Evolutionary conservation across 2,329 filamentous ascomycete species (phyloP).

Genomic region (Daldinia eschscholtzii): DNA sequence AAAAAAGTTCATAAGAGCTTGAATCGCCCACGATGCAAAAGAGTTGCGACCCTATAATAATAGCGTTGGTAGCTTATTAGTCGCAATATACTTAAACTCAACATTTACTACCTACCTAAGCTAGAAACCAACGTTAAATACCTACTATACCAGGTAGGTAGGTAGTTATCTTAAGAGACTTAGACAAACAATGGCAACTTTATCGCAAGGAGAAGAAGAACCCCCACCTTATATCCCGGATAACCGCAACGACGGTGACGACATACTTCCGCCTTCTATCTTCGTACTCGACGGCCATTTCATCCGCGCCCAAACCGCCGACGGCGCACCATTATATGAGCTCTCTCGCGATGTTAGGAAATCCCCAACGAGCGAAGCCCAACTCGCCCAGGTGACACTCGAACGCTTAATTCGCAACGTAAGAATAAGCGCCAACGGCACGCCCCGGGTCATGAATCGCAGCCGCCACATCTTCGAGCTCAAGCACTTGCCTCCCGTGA

Average conservation of each 20-base stretch:
- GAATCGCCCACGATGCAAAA: neutral
- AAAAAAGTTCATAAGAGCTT: neutral
- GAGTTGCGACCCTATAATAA: neutral
- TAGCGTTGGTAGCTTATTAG: neutral
- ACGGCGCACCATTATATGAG: conserved; percentile 45
- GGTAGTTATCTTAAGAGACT: too few relatives aligned
- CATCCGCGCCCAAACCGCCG: conserved; percentile 45
- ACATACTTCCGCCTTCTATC: conserved; percentile 45
- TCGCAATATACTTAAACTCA: neutral
- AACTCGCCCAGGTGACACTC: conserved; percentile 42
- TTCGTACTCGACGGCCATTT: conserved; percentile 45
- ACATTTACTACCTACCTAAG: neutral
- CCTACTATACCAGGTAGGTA: too few relatives aligned
- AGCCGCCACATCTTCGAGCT: conserved; percentile 44
- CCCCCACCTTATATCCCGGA: conserved; percentile 37
- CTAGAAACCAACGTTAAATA: neutral
- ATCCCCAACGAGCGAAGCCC: conserved; percentile 37
- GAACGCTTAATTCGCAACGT: conserved; percentile 43
- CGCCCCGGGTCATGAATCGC: conserved; percentile 39
- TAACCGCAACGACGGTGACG: conserved; percentile 32
- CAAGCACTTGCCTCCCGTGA: conserved; percentile 43
- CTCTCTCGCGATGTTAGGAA: conserved; percentile 45
- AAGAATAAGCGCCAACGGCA: conserved; percentile 29
- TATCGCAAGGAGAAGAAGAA: conserved; percentile 14
- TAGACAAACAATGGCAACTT: conserved; percentile 16